Base-by-base conservation (phyloP, 306 rosid species). In the Potentilla sterilis region DNA sequence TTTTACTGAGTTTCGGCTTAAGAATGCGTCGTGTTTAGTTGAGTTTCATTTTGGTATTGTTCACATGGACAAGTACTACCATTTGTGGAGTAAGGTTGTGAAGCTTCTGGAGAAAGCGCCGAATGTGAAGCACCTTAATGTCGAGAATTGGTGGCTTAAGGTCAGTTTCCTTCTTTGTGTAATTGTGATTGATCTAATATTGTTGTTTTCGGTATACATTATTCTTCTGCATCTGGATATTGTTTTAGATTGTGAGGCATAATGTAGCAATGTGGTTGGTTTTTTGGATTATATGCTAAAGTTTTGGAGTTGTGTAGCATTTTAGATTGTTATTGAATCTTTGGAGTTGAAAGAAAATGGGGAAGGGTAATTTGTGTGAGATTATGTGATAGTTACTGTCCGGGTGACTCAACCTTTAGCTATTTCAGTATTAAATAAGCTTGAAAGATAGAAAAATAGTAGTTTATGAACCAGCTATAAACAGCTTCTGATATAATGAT, bases 131-230 rank as follows among this genome's bases (percentile, higher is more conserved):
- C 61, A 34, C 38, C 74, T 70, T 12, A 52, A 70, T 70, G 44
- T 52, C 43, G 34, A 48, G 18, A 70, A 70, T 19, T 48, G 61
- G 74, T 70, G 74, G 74, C n/a, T 48, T 9, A 47, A 47, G 74
- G 74, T 48, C 34, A 70, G 34, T 18, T 48, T 70, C 0, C 2
- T 47, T 43, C 10, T 70, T 32, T 11, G 49, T 7, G 28, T 28
- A 28, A 28, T 28, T 28, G 28, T 28, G 28, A 28, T 28, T 28
- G 61, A 47, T 69, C n/a, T 2, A 12, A 37, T 37, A 2, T 16
- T 44, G 6, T 44, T 44, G 48, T 11, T 47, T 13, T 47, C 5
- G 52, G 52, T 47, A 13, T 47, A 47, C 51, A 47, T 47, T 47
- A 6, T 47, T 3, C 18, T 3, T 69, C 32, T 28, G 4, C 14